Conservation (phyloP, 345 rosid species). For the Arabis alpina region DNA sequence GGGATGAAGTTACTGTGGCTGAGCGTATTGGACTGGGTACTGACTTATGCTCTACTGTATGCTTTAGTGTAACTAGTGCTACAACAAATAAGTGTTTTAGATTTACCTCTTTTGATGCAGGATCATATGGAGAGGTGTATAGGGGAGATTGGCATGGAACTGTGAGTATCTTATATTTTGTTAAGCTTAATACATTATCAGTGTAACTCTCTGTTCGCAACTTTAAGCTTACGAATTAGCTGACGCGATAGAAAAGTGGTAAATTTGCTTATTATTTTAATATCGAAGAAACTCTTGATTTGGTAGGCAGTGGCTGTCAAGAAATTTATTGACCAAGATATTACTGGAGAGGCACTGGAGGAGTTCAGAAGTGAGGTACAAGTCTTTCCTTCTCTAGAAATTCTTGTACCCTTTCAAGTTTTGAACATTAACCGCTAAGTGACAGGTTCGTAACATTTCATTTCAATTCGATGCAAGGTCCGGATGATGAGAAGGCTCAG, state of each 20-base stretch:
- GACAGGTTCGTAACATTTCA: slow-evolving; percentile 20
- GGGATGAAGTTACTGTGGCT: slow-evolving; percentile 90
- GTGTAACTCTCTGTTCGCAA: not conserved
- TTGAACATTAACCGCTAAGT: slow-evolving; percentile 1
- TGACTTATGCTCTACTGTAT: slow-evolving; percentile 34
- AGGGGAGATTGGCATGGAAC: slow-evolving; percentile 99
- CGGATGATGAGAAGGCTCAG: slow-evolving; percentile 80
- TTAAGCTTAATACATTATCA: not conserved
- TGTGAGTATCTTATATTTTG: slow-evolving; percentile 57
- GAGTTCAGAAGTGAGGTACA: slow-evolving; percentile 90
- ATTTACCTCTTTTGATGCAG: slow-evolving; percentile 52
- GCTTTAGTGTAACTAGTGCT: slow-evolving; percentile 34
- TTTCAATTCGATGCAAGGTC: slow-evolving; percentile 53
- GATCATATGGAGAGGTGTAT: slow-evolving; percentile 97
- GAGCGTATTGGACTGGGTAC: slow-evolving; percentile 98
- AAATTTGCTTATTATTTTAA: slow-evolving; percentile 9
- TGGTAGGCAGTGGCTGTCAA: slow-evolving; percentile 94
- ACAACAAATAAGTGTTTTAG: slow-evolving; percentile 25
- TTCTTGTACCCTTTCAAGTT: slow-evolving; percentile 18
- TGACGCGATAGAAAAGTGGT: not conserved
- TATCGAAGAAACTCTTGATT: slow-evolving; percentile 36
- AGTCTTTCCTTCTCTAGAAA: slow-evolving; percentile 18
- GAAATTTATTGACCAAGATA: slow-evolving; percentile 86
- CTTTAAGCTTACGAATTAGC: slow-evolving; percentile 7
- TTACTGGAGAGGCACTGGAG: slow-evolving; percentile 76